Evolutionary conservation across 2,329 filamentous ascomycete genomes (phyloP).

Genomic region (Aureobasidium sp.): DNA sequence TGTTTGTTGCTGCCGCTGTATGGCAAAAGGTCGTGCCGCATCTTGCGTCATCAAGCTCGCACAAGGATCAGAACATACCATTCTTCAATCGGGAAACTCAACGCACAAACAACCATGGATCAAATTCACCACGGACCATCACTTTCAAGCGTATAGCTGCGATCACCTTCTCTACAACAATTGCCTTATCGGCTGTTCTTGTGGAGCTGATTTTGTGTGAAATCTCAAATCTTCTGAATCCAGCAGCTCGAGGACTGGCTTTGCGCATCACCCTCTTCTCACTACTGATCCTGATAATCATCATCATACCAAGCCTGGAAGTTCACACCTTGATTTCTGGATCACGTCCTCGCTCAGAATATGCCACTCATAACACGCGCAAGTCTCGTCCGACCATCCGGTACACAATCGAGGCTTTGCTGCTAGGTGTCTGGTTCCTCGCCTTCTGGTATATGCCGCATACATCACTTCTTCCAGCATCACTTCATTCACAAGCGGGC

Average conservation of each 20-base stretch:
- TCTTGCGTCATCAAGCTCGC: constrained; percentile 47
- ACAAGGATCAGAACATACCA: constrained; percentile 52
- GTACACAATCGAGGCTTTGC: constrained; percentile 44
- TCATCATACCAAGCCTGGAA: constrained; percentile 71
- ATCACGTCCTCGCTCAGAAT: background rate
- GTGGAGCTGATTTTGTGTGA: constrained; percentile 77
- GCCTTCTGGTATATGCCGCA: constrained; percentile 58
- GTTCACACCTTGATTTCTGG: constrained; percentile 56
- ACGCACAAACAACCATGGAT: constrained; percentile 34
- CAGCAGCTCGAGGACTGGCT: constrained; percentile 57
- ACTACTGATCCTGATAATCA: constrained; percentile 62
- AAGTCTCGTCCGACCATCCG: constrained; percentile 2
- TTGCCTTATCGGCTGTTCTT: constrained; percentile 68
- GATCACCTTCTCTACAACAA: constrained; percentile 64
- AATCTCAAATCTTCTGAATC: constrained; percentile 66
- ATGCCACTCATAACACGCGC: background rate
- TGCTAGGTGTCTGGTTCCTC: constrained; percentile 61
- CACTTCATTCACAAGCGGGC: constrained; percentile 28
- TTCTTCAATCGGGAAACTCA: constrained; percentile 44
- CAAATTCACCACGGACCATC: constrained; percentile 16
- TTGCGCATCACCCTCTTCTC: constrained; percentile 62
- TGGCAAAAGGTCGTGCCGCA: constrained; percentile 63
- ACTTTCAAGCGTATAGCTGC: constrained; percentile 31
- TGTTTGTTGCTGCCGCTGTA: constrained; percentile 53
- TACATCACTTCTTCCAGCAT: constrained; percentile 24